Percentiles rank a stretch among this genome's conserved stretches.
Conservation (phyloP, 495 filamentous ascomycete species). For the Antarctomyces pellizariae region DNA sequence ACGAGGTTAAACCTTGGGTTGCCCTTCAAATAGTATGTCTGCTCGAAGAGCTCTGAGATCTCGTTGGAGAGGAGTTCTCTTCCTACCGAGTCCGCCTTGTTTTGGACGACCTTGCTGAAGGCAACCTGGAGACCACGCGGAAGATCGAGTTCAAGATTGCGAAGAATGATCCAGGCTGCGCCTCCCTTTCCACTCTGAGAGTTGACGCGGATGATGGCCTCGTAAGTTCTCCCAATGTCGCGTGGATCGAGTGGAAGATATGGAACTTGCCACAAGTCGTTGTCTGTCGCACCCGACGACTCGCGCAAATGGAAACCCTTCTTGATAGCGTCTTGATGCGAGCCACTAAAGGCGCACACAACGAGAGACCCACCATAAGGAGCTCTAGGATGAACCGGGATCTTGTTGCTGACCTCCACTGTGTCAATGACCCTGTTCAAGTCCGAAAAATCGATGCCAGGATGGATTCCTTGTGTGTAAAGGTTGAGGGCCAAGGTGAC, state of each 20-base stretch:
- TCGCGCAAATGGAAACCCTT: constrained; percentile 73
- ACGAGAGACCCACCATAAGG: constrained; percentile 84
- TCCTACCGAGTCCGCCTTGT: constrained; percentile 42
- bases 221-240: constrained; percentile 89
- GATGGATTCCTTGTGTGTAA: constrained; percentile 84
- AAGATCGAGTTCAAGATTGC: constrained; percentile 71
- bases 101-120: constrained; percentile 73
- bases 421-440: constrained; percentile 70
- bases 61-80: constrained; percentile 67
- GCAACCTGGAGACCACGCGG: constrained; percentile 83
- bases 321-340: constrained; percentile 94
- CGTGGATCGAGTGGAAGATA: constrained; percentile 86
- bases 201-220: constrained; percentile 95
- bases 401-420: constrained; percentile 85
- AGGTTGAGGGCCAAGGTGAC: constrained; percentile 90
- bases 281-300: constrained; percentile 27
- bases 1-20: constrained; percentile 71
- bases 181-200: constrained; percentile 91
- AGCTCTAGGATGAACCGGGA: constrained; percentile 69
- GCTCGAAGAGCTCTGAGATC: constrained; percentile 67
- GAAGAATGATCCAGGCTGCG: constrained; percentile 82
- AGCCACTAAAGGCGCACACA: constrained; percentile 72
- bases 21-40: constrained; percentile 58
- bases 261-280: constrained; percentile 48
- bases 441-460: constrained; percentile 79